These are phyloP conservation scores for Sphaerulina vaccinii DNA, from an alignment of 2,329 filamentous ascomycete species.

Conservation along the genomic window DNA sequence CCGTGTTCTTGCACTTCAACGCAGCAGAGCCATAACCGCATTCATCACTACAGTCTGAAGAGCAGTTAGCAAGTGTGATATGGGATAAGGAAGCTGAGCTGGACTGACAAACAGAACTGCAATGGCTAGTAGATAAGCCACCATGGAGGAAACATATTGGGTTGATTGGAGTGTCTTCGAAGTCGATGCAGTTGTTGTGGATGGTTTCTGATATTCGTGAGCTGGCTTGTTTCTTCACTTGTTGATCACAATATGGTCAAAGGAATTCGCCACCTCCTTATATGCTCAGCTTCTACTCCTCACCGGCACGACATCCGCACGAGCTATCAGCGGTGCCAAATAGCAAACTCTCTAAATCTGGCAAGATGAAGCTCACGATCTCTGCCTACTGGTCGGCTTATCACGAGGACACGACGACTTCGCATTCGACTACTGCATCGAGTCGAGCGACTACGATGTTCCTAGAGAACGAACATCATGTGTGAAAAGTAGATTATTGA, in stretches of 20 bases:
- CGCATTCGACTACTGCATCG: neutral
- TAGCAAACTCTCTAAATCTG: neutral
- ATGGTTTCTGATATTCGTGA: neutral
- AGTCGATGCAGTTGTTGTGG: neutral
- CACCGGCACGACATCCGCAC: neutral
- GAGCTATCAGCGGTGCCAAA: neutral
- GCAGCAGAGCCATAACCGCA: constrained; percentile 5
- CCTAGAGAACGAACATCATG: neutral
- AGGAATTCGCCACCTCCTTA: neutral
- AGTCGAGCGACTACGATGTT: neutral
- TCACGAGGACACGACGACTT: neutral
- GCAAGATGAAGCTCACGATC: constrained; percentile 1
- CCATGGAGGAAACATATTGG: constrained; percentile 11
- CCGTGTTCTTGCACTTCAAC: neutral
- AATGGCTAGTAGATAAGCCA: constrained; percentile 12
- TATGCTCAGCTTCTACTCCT: neutral
- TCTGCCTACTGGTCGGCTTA: neutral
- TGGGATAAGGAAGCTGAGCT: neutral
- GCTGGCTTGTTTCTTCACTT: neutral
- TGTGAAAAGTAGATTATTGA: neutral
- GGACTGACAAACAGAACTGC: constrained; percentile 6
- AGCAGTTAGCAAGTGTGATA: neutral
- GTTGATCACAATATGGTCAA: neutral
- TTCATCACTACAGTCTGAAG: constrained; percentile 8
- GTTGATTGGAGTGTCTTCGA: neutral